Conservation (phyloP, 495 filamentous ascomycete genomes). For the Talaromyces liani region DNA sequence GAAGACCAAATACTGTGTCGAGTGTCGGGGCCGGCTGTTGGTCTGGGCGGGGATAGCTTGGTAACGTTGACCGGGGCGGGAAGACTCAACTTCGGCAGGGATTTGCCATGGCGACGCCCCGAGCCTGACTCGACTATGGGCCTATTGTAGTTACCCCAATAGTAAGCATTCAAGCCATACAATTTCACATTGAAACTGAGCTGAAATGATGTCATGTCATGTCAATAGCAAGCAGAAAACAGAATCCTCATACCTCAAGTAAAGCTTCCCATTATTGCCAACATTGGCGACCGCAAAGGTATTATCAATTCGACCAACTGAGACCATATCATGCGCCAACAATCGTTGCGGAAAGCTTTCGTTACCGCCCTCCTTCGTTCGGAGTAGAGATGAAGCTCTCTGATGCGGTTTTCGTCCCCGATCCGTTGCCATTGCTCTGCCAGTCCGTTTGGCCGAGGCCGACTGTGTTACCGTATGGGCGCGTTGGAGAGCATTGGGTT, state of each 20-base stretch:
- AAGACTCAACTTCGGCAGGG: conserved; percentile 48
- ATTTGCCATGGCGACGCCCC: conserved; percentile 47
- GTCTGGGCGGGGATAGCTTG: conserved; percentile 32
- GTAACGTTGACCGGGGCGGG: conserved; percentile 47
- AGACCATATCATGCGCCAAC: conserved; percentile 27
- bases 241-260: conserved; percentile 65
- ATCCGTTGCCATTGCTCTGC: conserved; percentile 24
- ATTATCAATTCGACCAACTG: conserved; percentile 46
- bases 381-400: conserved; percentile 25
- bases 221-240: background rate
- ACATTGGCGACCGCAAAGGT: conserved; percentile 94
- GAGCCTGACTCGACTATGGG: conserved; percentile 50
- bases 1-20: conserved; percentile 29
- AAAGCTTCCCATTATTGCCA: conserved; percentile 88
- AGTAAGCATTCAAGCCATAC: background rate
- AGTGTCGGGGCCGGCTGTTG: background rate
- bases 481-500: conserved; percentile 24
- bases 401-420: conserved; percentile 21
- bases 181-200: background rate
- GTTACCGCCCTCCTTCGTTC: conserved; percentile 40
- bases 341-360: conserved; percentile 38
- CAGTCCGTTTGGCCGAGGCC: conserved; percentile 18
- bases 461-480: conserved; percentile 38
- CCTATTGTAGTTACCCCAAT: conserved; percentile 23
- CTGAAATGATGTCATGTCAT: background rate